phyloP scores from a whole-genome alignment of 164 flowering plant genomes.

The Cinnamomum chago region DNA sequence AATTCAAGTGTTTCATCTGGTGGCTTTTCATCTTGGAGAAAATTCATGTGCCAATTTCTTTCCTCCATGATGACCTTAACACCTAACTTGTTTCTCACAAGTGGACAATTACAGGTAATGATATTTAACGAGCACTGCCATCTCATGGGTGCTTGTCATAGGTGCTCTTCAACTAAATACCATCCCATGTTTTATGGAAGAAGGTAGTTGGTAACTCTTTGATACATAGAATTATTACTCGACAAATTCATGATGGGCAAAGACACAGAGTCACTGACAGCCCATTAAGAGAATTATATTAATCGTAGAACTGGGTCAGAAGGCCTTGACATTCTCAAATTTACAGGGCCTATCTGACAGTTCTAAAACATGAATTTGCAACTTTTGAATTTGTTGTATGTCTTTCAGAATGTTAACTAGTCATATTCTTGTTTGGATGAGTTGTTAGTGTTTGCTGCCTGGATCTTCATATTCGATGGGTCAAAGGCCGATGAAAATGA shows the following conservation, averaged over 20 bases:
- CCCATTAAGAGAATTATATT: too few species aligned
- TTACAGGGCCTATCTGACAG: too few species aligned
- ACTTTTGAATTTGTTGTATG: too few species aligned
- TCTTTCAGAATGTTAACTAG: background rate
- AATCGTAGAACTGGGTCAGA: too few species aligned
- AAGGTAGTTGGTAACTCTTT: background rate
- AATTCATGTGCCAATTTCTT: background rate
- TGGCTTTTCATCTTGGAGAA: too few species aligned
- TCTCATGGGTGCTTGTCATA: background rate
- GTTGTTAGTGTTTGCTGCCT: background rate
- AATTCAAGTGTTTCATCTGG: background rate
- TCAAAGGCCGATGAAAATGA: slow-evolving; percentile 71
- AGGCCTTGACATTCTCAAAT: too few species aligned
- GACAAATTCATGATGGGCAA: too few species aligned
- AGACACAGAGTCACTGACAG: too few species aligned
- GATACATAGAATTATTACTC: background rate
- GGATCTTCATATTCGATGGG: slow-evolving; percentile 38
- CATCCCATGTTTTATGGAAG: background rate
- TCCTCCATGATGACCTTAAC: background rate
- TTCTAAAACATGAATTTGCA: background rate
- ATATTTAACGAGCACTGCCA: background rate
- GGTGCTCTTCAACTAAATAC: background rate
- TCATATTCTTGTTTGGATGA: background rate
- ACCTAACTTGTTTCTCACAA: background rate
- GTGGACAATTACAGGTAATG: background rate